These are phyloP conservation scores for Russula earlei DNA, from an alignment of 768 basidiomycete species.

Conservation along the genomic window DNA sequence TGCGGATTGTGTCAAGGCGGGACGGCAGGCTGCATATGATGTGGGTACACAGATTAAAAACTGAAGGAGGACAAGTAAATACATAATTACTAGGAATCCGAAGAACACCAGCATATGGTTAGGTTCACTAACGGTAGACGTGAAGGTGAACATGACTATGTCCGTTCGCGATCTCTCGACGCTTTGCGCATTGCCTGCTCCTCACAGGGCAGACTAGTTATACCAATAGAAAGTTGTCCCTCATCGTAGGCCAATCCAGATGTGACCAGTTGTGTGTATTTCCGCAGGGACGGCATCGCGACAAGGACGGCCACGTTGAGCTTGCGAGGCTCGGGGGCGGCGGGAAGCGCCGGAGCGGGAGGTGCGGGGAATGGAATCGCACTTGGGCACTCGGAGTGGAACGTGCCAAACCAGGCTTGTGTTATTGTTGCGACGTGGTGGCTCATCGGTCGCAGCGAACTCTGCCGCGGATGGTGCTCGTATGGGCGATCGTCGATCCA, in stretches of 20 bases:
- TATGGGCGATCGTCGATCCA: conserved; percentile 1
- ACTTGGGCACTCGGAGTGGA: not conserved
- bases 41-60: conserved; percentile 1
- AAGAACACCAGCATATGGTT: too few species aligned
- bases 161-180: not conserved
- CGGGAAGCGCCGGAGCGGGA: not conserved
- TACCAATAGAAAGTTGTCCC: conserved; percentile 1
- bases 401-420: conserved; percentile 2
- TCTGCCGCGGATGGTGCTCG: not conserved
- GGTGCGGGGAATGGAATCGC: not conserved
- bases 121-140: not conserved
- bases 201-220: not conserved
- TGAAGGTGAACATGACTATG: not conserved
- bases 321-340: not conserved
- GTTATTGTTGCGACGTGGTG: not conserved
- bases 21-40: conserved; percentile 36
- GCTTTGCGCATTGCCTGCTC: not conserved
- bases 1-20: conserved; percentile 75
- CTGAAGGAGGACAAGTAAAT: too few species aligned
- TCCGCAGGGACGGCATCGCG: conserved; percentile 11
- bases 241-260: not conserved
- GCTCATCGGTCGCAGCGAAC: not conserved
- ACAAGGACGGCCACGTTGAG: conserved; percentile 16
- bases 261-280: not conserved
- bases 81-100: too few species aligned